A percentile compares a stretch with the other conserved stretches of the same genome.
These are phyloP conservation scores for Cercospora sojina DNA, from an alignment of 2,329 filamentous ascomycete genomes.

Conservation along the genomic window DNA sequence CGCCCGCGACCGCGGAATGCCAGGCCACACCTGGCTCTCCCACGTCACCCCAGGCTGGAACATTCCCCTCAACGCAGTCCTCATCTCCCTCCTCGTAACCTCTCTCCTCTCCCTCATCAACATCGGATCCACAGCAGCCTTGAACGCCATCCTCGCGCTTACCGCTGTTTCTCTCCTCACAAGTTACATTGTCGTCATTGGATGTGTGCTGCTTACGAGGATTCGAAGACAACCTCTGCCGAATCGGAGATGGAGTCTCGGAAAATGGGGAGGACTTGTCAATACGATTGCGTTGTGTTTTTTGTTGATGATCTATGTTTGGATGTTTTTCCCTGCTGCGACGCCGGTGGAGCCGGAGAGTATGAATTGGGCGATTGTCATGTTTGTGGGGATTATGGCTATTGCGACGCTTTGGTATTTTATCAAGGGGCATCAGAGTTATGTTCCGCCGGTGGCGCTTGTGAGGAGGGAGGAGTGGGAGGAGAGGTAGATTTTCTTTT, in stretches of 20 bases:
- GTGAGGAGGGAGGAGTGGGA: slow-evolving; percentile 13
- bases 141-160: slow-evolving; percentile 48
- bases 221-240: not conserved
- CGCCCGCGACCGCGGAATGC: slow-evolving; percentile 41
- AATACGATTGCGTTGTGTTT: slow-evolving; percentile 14
- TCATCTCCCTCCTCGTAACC: slow-evolving; percentile 10
- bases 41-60: slow-evolving; percentile 4
- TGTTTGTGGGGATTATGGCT: slow-evolving; percentile 37
- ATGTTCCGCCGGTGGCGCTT: slow-evolving; percentile 30
- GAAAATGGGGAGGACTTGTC: slow-evolving; percentile 9
- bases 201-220: not conserved
- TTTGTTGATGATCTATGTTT: slow-evolving; percentile 11
- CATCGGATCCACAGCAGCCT: slow-evolving; percentile 52
- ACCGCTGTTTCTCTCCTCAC: slow-evolving; percentile 42
- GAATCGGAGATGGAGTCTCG: not conserved
- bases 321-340: slow-evolving; percentile 19
- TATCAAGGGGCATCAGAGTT: slow-evolving; percentile 35
- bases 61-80: slow-evolving; percentile 15
- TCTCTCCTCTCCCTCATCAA: slow-evolving; percentile 51
- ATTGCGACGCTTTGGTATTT: slow-evolving; percentile 35
- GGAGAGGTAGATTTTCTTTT: slow-evolving; percentile 2
- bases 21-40: slow-evolving; percentile 1
- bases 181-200: not conserved
- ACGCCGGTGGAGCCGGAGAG: slow-evolving; percentile 37
- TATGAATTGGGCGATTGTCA: slow-evolving; percentile 53